phyloP scores from a whole-genome alignment of 257 asterid species.

The Jasminum sambac region DNA sequence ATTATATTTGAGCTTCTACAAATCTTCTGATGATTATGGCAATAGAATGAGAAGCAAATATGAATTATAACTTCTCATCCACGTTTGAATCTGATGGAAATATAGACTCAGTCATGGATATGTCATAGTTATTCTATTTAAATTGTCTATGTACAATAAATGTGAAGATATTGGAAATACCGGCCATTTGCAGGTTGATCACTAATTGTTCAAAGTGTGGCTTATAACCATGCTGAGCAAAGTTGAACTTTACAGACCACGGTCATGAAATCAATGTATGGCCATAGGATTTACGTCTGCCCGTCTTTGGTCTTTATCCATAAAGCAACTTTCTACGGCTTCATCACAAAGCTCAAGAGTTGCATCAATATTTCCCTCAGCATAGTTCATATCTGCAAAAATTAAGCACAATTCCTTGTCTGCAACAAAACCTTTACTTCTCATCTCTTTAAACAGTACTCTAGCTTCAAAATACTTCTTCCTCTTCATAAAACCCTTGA shows the following conservation, averaged over 20 bases:
- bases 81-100: not conserved
- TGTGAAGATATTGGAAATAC: constrained; percentile 30
- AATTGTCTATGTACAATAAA: constrained; percentile 15
- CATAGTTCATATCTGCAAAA: constrained; percentile 74
- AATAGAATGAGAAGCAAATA: constrained; percentile 16
- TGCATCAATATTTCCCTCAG: constrained; percentile 69
- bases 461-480: constrained; percentile 73
- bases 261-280: constrained; percentile 17
- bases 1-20: constrained; percentile 7
- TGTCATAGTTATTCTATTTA: constrained; percentile 19
- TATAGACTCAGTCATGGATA: constrained; percentile 10
- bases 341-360: constrained; percentile 88
- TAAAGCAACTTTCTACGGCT: constrained; percentile 60
- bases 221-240: constrained; percentile 11
- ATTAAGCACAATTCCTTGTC: constrained; percentile 58
- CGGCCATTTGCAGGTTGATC: constrained; percentile 18
- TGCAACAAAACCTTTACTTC: constrained; percentile 52
- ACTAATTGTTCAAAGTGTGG: not conserved
- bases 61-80: constrained; percentile 14
- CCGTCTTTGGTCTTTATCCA: constrained; percentile 32
- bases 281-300: constrained; percentile 27
- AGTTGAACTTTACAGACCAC: constrained; percentile 19
- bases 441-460: constrained; percentile 80
- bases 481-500: constrained; percentile 78
- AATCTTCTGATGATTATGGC: constrained; percentile 25